These are phyloP conservation scores for Alternaria hordeiaustralica DNA, from an alignment of 2,329 filamentous ascomycete genomes.

Conservation along the genomic window DNA sequence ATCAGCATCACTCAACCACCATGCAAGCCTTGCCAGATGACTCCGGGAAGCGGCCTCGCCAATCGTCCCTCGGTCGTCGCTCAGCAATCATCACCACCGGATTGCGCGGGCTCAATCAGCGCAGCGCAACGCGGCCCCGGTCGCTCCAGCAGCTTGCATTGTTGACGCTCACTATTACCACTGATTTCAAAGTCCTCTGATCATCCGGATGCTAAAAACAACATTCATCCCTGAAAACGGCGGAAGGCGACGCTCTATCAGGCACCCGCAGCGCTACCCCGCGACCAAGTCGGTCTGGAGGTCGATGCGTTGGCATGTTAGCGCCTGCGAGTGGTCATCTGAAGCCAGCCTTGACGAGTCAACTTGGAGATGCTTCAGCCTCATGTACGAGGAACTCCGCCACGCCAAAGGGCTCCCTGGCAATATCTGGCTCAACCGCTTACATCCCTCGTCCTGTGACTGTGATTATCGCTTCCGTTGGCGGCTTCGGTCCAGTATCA, in stretches of 20 bases:
- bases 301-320: slow-evolving; percentile 49
- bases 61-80: slow-evolving; percentile 12
- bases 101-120: slow-evolving; percentile 24
- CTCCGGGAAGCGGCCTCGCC: slow-evolving; percentile 18
- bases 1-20: slow-evolving; percentile 21
- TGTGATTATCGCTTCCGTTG: slow-evolving; percentile 30
- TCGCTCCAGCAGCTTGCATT: background rate
- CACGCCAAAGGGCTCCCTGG: slow-evolving; percentile 45
- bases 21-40: slow-evolving; percentile 30
- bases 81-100: slow-evolving; percentile 23
- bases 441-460: slow-evolving; percentile 34
- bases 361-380: slow-evolving; percentile 42
- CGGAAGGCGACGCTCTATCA: slow-evolving; percentile 36
- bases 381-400: slow-evolving; percentile 43
- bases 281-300: slow-evolving; percentile 42
- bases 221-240: slow-evolving; percentile 26
- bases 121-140: slow-evolving; percentile 14
- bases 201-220: slow-evolving; percentile 42
- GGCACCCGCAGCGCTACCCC: slow-evolving; percentile 45
- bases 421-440: slow-evolving; percentile 41
- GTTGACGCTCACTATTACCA: slow-evolving; percentile 9
- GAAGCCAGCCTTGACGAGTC: slow-evolving; percentile 35
- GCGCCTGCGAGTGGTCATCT: slow-evolving; percentile 48
- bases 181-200: slow-evolving; percentile 23
- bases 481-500: slow-evolving; percentile 22